Conservation (phyloP, 441 rosid species). For the Gossypium trilobum region DNA sequence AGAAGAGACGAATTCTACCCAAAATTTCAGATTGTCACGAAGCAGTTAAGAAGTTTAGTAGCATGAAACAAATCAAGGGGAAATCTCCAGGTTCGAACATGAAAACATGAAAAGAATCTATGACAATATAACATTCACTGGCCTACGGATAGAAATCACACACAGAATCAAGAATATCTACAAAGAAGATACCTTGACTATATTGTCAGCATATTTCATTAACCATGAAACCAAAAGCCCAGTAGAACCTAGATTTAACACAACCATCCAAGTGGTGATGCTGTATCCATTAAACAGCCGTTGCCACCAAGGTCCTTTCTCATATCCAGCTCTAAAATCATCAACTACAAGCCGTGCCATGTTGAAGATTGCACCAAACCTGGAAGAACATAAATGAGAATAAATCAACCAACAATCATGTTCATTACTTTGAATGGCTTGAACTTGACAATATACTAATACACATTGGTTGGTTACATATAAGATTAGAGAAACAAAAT, state of each 20-base stretch:
- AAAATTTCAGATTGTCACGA: not conserved
- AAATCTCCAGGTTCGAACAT: slow-evolving; percentile 2
- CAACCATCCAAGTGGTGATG: slow-evolving; percentile 76
- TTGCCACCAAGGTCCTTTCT: slow-evolving; percentile 93
- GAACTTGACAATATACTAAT: not conserved
- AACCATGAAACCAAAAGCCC: slow-evolving; percentile 19
- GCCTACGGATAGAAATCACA: not conserved
- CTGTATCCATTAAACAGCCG: slow-evolving; percentile 68
- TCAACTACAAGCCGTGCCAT: slow-evolving; percentile 67
- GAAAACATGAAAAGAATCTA: not conserved
- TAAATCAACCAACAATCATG: not conserved
- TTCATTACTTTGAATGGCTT: not conserved
- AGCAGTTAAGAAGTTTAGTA: not conserved
- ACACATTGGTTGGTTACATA: not conserved
- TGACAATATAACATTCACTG: not conserved
- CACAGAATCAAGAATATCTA: not conserved
- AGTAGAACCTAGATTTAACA: slow-evolving; percentile 49
- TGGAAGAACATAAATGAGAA: slow-evolving; percentile 17
- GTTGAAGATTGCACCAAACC: slow-evolving; percentile 80
- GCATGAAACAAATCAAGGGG: not conserved
- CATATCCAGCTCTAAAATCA: slow-evolving; percentile 75
- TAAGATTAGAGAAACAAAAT: not conserved
- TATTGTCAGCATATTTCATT: slow-evolving; percentile 23
- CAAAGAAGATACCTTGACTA: slow-evolving; percentile 18
- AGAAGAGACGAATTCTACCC: not conserved